These are phyloP conservation scores for Penicillium sp. DNA, from an alignment of 2,329 filamentous ascomycete species.

Conservation along the genomic window DNA sequence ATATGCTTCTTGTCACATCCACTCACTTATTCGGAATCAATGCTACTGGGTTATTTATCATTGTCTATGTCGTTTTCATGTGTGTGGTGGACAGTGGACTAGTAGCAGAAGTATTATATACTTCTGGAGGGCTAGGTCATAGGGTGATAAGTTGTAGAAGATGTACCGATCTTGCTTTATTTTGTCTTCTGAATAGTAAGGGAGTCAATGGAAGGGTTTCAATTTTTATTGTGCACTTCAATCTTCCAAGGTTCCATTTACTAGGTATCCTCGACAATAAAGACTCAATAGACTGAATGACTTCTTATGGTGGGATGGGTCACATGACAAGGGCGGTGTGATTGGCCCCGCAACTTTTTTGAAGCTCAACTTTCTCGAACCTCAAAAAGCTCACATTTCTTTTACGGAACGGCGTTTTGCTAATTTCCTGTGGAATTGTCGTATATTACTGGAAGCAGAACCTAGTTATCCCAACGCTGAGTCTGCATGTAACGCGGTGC, in stretches of 20 bases:
- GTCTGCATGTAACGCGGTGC: neutral
- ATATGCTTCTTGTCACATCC: constrained; percentile 17
- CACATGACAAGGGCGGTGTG: constrained; percentile 21
- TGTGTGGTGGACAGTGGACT: neutral
- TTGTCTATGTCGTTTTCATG: constrained; percentile 11
- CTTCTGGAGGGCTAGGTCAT: constrained; percentile 5
- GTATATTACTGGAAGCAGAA: neutral
- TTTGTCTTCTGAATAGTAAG: constrained; percentile 14
- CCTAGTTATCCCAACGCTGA: no score
- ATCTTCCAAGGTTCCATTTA: neutral
- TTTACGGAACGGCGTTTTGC: neutral
- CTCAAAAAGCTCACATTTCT: constrained; percentile 1
- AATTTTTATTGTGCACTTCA: neutral
- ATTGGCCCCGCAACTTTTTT: constrained; percentile 25
- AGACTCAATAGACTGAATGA: no score
- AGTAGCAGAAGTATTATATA: constrained; percentile 14
- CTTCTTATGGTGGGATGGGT: neutral
- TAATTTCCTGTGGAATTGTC: neutral
- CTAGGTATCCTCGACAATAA: neutral
- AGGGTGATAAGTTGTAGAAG: constrained; percentile 13
- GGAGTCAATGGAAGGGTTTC: constrained; percentile 16
- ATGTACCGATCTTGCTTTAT: constrained; percentile 13
- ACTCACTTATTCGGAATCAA: constrained; percentile 24
- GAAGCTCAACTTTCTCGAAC: constrained; percentile 21
- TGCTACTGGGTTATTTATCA: constrained; percentile 16